Evolutionary conservation across 225 moss, liverwort and hornwort genomes (phyloP).

Genomic region (Bryoerythrophyllum caledonicum): DNA sequence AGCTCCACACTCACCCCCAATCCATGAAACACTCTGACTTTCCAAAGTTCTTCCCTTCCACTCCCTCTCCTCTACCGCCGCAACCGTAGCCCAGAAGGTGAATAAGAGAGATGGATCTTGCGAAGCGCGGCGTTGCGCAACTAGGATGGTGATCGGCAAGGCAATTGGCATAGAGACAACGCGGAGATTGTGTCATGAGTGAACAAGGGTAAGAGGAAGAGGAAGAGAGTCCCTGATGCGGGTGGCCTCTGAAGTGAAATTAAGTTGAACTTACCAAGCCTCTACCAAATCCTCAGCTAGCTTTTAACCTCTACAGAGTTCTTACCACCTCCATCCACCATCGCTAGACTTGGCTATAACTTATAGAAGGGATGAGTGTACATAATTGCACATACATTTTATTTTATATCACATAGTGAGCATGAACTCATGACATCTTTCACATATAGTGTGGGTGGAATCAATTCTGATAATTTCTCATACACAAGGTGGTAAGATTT

Average conservation of each 20-base stretch:
- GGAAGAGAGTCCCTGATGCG: too few relatives aligned
- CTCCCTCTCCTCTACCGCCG: background rate
- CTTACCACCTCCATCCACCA: too few relatives aligned
- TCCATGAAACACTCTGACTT: background rate
- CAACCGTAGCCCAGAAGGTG: background rate
- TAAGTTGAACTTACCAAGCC: too few relatives aligned
- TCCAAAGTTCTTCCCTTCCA: background rate
- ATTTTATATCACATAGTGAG: background rate
- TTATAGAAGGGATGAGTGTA: too few relatives aligned
- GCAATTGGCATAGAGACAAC: too few relatives aligned
- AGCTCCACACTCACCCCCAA: conserved; percentile 3
- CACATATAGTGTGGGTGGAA: background rate
- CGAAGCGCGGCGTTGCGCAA: background rate
- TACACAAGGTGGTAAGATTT: background rate
- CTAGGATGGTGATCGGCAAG: background rate
- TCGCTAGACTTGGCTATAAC: too few relatives aligned
- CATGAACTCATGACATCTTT: too few relatives aligned
- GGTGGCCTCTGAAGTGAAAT: too few relatives aligned
- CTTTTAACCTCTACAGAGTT: too few relatives aligned
- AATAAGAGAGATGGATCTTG: background rate
- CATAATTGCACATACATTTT: too few relatives aligned
- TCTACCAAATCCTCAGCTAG: too few relatives aligned
- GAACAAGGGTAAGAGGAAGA: background rate
- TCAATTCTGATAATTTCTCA: background rate
- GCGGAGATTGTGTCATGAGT: background rate